Conservation (phyloP, 139 green algal species). For the Coccomyxa sp. region DNA sequence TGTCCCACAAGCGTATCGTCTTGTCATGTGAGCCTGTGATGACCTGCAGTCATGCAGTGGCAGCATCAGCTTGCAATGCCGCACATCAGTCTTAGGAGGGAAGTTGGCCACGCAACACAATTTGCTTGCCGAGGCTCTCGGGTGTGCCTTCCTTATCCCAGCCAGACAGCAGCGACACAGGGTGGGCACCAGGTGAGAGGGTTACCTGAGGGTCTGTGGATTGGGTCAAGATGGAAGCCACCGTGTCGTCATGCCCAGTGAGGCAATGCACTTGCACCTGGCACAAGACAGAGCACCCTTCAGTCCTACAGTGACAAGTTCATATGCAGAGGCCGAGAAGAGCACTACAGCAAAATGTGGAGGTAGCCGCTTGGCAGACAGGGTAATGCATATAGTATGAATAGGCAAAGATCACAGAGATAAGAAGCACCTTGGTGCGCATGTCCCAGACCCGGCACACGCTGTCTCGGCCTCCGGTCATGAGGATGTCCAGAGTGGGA, state of each 20-base stretch:
- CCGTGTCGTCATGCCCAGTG: constrained; percentile 90
- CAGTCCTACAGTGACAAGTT: background rate
- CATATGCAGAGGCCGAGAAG: background rate
- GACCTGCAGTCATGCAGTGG: too few relatives aligned
- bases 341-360: background rate
- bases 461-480: constrained; percentile 88
- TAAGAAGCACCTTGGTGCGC: constrained; percentile 67
- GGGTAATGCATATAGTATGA: background rate
- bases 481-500: constrained; percentile 91
- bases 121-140: too few relatives aligned
- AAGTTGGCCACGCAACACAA: too few relatives aligned
- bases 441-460: constrained; percentile 98
- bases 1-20: constrained; percentile 60
- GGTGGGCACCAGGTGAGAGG: too few relatives aligned
- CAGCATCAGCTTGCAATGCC: too few relatives aligned
- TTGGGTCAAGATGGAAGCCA: constrained; percentile 84
- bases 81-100: too few relatives aligned
- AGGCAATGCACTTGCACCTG: constrained; percentile 77
- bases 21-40: constrained; percentile 72
- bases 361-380: background rate
- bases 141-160: too few relatives aligned
- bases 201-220: constrained; percentile 84
- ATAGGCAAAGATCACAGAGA: background rate
- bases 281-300: background rate
- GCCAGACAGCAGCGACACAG: too few relatives aligned